Conservation (phyloP, 345 rosid species). For the Syzygium aromaticum region DNA sequence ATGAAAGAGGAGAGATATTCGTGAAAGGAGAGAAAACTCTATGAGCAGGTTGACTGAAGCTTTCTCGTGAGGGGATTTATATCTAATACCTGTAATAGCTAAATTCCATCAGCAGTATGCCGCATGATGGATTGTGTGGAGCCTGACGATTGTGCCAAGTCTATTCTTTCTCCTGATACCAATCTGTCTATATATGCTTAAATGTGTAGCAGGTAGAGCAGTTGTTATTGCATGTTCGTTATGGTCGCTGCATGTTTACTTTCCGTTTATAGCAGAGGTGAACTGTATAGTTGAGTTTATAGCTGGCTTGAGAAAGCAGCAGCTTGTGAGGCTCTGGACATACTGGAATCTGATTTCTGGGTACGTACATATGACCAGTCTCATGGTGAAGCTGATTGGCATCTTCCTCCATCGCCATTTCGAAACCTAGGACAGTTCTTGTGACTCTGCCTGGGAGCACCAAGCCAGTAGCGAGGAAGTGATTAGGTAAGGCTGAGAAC, state of each 20-base stretch:
- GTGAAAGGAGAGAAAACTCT: neutral
- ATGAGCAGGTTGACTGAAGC: neutral
- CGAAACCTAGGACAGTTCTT: neutral
- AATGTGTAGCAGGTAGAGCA: neutral
- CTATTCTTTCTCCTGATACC: neutral
- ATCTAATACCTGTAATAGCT: neutral
- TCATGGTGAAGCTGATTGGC: neutral
- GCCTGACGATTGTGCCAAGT: neutral
- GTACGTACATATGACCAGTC: neutral
- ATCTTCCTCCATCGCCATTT: neutral
- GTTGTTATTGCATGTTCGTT: neutral
- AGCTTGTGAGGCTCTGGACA: neutral
- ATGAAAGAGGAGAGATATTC: neutral
- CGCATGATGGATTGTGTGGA: neutral
- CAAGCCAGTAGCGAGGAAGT: neutral
- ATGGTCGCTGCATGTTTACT: neutral
- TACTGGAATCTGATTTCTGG: neutral
- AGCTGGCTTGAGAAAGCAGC: neutral
- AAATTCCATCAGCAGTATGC: neutral
- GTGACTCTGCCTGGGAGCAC: neutral
- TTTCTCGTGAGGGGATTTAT: neutral
- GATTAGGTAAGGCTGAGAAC: neutral
- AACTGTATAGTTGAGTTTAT: neutral
- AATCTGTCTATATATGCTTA: neutral
- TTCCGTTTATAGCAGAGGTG: neutral